Percentiles rank a stretch among this genome's conserved stretches.
These are phyloP conservation scores for Botrytis medusae DNA, from an alignment of 2,329 filamentous ascomycete species.

Conservation along the genomic window DNA sequence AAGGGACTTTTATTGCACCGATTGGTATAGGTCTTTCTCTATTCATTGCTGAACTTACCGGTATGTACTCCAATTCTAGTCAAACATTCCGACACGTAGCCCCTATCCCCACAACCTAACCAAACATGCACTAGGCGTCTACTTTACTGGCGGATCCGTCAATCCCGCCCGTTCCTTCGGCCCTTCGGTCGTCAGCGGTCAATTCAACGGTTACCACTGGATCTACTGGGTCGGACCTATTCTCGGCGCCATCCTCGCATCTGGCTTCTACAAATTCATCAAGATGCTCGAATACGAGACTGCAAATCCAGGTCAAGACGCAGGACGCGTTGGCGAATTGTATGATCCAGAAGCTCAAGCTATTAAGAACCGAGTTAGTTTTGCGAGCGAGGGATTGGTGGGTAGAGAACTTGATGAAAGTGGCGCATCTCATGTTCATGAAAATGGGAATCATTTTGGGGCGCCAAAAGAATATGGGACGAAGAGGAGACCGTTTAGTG, in stretches of 20 bases:
- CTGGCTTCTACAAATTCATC: conserved; percentile 50
- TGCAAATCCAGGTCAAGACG: conserved; percentile 42
- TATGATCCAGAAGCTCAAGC: background rate
- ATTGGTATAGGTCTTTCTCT: conserved; percentile 49
- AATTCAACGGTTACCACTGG: conserved; percentile 48
- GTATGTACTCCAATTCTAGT: conserved; percentile 41
- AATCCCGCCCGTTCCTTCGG: conserved; percentile 51
- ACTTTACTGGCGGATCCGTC: conserved; percentile 49
- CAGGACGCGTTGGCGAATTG: background rate
- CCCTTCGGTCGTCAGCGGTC: conserved; percentile 45
- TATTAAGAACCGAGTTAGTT: background rate
- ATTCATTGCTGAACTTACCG: conserved; percentile 47
- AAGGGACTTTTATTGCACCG: conserved; percentile 49
- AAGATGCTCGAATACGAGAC: conserved; percentile 52
- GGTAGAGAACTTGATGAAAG: conserved; percentile 4
- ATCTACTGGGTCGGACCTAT: conserved; percentile 53
- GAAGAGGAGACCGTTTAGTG: conserved; percentile 22
- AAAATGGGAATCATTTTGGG: background rate
- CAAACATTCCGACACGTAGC: background rate
- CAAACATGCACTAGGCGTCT: conserved; percentile 41
- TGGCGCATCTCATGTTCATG: background rate
- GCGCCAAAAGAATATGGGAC: conserved; percentile 5
- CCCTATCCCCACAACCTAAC: background rate
- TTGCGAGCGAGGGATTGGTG: background rate
- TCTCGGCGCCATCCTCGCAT: conserved; percentile 50